Conservation (phyloP, 495 filamentous ascomycete genomes). For the Mytilinidion resinicola region DNA sequence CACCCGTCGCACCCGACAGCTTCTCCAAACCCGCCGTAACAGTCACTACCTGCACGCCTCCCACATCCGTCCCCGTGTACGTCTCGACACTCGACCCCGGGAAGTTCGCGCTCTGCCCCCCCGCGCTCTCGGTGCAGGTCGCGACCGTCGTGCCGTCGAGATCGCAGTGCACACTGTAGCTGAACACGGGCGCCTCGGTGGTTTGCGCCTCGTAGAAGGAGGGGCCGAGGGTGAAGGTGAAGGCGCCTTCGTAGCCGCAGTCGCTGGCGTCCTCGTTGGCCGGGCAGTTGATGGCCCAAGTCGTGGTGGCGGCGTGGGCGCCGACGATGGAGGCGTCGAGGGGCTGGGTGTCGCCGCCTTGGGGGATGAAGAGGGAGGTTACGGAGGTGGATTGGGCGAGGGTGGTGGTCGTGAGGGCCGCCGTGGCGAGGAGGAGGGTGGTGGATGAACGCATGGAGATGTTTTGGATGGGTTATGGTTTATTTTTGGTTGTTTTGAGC, state of each 20-base stretch:
- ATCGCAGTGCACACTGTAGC: neutral
- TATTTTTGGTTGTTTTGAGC: no score
- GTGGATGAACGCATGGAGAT: no score
- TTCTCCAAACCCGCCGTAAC: neutral
- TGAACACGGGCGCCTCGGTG: neutral
- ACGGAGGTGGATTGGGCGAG: no score
- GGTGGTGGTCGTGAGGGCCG: no score
- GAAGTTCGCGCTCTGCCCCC: neutral
- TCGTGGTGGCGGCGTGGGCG: neutral
- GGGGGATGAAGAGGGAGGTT: neutral
- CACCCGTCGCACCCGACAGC: neutral
- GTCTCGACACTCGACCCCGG: neutral
- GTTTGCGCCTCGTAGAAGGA: neutral
- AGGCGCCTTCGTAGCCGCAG: neutral
- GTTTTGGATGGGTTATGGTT: no score
- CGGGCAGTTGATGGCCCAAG: neutral
- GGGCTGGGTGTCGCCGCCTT: neutral
- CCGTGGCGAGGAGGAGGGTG: no score
- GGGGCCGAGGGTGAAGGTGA: neutral
- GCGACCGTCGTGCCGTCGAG: neutral
- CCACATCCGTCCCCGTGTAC: neutral
- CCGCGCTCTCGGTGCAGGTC: neutral
- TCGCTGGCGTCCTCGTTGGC: neutral
- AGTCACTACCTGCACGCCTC: neutral
- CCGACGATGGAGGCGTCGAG: neutral